A percentile compares a stretch with the other conserved stretches of the same genome.
phyloP scores from a whole-genome alignment of 805 yeast genomes.

The Nakazawaea anatomiae region DNA sequence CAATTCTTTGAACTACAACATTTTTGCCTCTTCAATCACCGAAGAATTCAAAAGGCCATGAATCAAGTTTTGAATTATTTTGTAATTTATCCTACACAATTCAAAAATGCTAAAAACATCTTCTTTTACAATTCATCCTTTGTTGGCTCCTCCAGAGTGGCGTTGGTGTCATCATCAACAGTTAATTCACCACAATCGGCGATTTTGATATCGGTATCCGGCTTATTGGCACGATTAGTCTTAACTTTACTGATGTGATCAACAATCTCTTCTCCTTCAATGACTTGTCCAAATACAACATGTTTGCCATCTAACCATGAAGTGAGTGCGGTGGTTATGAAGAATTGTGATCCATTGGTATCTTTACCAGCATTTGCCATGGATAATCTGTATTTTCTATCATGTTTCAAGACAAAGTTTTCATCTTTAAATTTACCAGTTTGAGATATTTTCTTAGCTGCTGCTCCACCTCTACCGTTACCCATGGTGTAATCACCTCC shows the following conservation, averaged over 20 bases:
- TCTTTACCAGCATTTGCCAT: conserved; percentile 79
- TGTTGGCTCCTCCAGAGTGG: conserved; percentile 8
- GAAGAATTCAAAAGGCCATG: too few species aligned
- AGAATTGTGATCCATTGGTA: conserved; percentile 92
- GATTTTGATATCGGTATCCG: conserved; percentile 59
- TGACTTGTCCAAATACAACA: conserved; percentile 94
- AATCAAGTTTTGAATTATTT: too few species aligned
- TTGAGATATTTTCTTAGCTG: conserved; percentile 33
- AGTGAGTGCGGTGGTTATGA: conserved; percentile 87
- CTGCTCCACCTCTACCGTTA: conserved; percentile 66
- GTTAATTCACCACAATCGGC: conserved; percentile 52
- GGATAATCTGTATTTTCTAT: conserved; percentile 61
- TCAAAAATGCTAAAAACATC: not conserved
- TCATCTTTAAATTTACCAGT: conserved; percentile 70
- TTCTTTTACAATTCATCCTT: conserved; percentile 30
- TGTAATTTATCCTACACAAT: too few species aligned
- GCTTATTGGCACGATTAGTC: conserved; percentile 68
- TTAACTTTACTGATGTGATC: conserved; percentile 65
- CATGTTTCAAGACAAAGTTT: conserved; percentile 62
- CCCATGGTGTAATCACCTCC: conserved; percentile 76
- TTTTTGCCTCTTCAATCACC: too few species aligned
- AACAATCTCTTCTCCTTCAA: conserved; percentile 83
- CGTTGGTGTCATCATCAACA: conserved; percentile 15
- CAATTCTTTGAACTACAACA: too few species aligned
- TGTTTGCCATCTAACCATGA: conserved; percentile 92